A percentile compares a stretch with the other conserved stretches of the same genome.
Conservation (phyloP, 2,329 filamentous ascomycete genomes). For the Pleoardoris graminearum region DNA sequence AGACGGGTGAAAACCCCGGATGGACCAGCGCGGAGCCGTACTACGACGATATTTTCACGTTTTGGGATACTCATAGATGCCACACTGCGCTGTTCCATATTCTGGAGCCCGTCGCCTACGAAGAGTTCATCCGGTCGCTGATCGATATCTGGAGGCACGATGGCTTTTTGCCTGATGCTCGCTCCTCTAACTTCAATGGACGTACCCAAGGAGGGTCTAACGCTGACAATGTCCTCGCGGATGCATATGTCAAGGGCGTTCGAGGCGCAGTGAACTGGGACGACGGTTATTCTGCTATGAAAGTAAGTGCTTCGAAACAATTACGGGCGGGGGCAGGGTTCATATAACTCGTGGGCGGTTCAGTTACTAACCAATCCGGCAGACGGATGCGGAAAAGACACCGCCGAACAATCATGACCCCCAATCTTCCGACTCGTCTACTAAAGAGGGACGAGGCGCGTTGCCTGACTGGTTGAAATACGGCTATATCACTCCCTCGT, state of each 20-base stretch:
- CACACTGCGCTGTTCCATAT: constrained; percentile 68
- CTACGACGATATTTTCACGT: constrained; percentile 72
- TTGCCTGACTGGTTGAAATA: constrained; percentile 68
- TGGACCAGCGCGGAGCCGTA: constrained; percentile 69
- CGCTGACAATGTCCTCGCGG: constrained; percentile 71
- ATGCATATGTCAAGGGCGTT: constrained; percentile 72
- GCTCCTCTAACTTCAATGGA: constrained; percentile 71
- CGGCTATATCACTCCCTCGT: constrained; percentile 68
- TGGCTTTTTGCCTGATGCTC: constrained; percentile 66
- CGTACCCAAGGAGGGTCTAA: constrained; percentile 71
- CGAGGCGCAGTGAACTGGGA: constrained; percentile 65
- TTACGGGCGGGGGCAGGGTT: too few relatives aligned
- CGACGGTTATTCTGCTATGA: constrained; percentile 57
- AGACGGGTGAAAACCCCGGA: constrained; percentile 70
- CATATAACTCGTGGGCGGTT: too few relatives aligned
- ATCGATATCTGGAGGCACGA: constrained; percentile 70
- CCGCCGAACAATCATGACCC: constrained; percentile 64
- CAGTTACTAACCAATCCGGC: constrained; percentile 7
- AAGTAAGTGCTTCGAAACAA: neutral
- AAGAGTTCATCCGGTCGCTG: constrained; percentile 67
- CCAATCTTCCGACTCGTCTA: constrained; percentile 60
- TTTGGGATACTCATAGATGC: constrained; percentile 69
- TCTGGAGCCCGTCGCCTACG: constrained; percentile 64
- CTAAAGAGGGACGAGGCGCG: constrained; percentile 69
- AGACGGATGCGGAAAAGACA: constrained; percentile 66